Base-by-base conservation (phyloP, 2,329 filamentous ascomycete species). In the Aspergillus tanneri region DNA sequence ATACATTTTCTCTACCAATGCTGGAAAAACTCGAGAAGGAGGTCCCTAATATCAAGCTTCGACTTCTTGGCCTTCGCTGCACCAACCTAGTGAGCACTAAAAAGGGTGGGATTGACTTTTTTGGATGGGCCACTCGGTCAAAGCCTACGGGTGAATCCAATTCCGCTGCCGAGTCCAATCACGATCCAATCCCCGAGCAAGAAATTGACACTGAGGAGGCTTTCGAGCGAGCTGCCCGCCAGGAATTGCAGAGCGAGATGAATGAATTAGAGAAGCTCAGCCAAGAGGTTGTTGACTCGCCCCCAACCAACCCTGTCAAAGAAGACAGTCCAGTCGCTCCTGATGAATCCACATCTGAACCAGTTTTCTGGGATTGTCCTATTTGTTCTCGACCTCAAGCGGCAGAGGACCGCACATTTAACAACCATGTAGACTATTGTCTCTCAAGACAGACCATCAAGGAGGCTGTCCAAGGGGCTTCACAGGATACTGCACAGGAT, bases 381-480 rank as follows among this genome's bases (percentile, higher is more conserved):
- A 88, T 97, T 36, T 99, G 93, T 67, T 72, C 75, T n/a, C 77
- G 85, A 12, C 85, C 88, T 0, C 91, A 96, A 62, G 62, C 75
- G 0, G 81, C 90, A 0, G 79, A 92, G 41, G 90, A 96, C 65
- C 78, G 78, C 37, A 74, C 72, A 0, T 95, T 97, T 71, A 99
- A 99, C 58, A 82, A 87, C 47, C 93, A 99, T 63, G 90, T 99
- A 43, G 93, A 99, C 66, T 80, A 87, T 7, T 99, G 93, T 66
- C 78, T 99, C 1, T 96, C 91, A 0, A 79, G 85, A 46, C 83
- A 88, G 62, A 88, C 90, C 0, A 97, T 99, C 59, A 86, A 86
- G 37, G 89, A 96, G 60, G 86, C 83, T 0, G 85, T 93, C 1
- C 84, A 88, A 48, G 77, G 46, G 69, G 77, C 51, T 63, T 62